These are phyloP conservation scores for Quercus phellos DNA, from an alignment of 331 rosid species.

Conservation along the genomic window DNA sequence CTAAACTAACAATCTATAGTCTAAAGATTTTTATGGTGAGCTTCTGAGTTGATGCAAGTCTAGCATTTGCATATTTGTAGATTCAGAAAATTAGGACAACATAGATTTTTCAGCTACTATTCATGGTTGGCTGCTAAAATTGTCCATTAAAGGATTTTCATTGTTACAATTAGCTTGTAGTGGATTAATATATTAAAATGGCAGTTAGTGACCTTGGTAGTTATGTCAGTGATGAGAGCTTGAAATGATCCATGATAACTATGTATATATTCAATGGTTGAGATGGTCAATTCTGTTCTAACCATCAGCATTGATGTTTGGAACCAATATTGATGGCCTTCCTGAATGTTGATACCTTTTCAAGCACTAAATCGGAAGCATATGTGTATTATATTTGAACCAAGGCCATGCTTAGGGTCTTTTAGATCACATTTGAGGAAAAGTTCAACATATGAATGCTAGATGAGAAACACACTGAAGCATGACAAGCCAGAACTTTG, in stretches of 20 bases:
- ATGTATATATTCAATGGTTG: neutral
- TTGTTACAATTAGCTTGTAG: neutral
- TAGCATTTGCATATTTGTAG: neutral
- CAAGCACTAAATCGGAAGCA: neutral
- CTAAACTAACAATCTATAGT: neutral
- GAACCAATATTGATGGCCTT: neutral
- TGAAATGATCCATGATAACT: neutral
- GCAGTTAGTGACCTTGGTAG: neutral
- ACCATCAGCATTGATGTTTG: neutral
- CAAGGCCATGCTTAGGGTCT: neutral
- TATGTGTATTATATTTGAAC: neutral
- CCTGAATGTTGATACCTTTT: neutral
- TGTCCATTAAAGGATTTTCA: neutral
- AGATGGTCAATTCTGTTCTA: neutral
- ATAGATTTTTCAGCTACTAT: neutral
- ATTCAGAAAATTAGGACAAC: neutral
- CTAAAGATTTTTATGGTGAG: neutral
- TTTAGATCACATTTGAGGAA: neutral
- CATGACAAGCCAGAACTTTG: no score
- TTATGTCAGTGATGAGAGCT: neutral
- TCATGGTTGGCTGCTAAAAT: neutral
- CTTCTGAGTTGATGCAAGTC: neutral
- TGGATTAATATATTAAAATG: neutral
- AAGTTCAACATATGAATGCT: neutral
- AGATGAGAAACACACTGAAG: no score